phyloP scores from a whole-genome alignment of 169 alveolate species.

The Eimeria nieschulzi region DNA sequence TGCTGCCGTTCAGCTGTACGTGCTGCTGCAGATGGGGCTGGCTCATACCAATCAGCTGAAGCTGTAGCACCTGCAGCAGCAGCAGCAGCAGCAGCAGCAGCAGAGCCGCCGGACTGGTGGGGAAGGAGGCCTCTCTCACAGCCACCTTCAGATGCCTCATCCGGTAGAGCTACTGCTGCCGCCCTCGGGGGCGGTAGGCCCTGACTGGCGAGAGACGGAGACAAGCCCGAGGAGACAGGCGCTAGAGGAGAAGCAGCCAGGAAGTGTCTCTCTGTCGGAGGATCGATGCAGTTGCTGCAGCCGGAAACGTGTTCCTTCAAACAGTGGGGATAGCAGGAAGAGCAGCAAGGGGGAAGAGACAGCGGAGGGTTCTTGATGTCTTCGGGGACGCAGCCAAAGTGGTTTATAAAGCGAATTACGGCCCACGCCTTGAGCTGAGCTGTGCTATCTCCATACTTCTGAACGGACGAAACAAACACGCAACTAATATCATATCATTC shows the following conservation, averaged over 20 bases:
- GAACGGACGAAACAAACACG: neutral
- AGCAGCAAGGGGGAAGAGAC: constrained; percentile 58
- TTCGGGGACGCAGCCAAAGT: constrained; percentile 55
- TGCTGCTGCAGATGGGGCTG: constrained; percentile 11
- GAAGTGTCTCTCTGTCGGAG: constrained; percentile 46
- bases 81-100: constrained; percentile 27
- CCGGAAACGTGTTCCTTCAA: constrained; percentile 32
- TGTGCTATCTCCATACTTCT: constrained; percentile 58
- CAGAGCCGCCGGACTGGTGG: neutral
- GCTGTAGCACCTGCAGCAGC: constrained; percentile 23
- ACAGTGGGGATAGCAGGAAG: constrained; percentile 56
- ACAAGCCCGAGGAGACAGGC: neutral
- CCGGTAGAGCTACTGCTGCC: neutral
- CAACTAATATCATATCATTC: no score
- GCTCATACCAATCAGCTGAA: neutral
- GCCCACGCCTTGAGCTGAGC: constrained; percentile 70
- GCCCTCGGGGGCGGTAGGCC: neutral
- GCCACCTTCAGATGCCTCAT: neutral
- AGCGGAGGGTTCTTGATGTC: constrained; percentile 62
- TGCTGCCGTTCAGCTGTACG: constrained; percentile 5
- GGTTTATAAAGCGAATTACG: constrained; percentile 56
- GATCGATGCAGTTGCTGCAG: constrained; percentile 52
- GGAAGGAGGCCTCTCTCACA: neutral
- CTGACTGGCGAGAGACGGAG: neutral
- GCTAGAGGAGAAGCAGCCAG: neutral